phyloP scores from a whole-genome alignment of 2,329 filamentous ascomycete species.

The Ampelomyces quisqualis region DNA sequence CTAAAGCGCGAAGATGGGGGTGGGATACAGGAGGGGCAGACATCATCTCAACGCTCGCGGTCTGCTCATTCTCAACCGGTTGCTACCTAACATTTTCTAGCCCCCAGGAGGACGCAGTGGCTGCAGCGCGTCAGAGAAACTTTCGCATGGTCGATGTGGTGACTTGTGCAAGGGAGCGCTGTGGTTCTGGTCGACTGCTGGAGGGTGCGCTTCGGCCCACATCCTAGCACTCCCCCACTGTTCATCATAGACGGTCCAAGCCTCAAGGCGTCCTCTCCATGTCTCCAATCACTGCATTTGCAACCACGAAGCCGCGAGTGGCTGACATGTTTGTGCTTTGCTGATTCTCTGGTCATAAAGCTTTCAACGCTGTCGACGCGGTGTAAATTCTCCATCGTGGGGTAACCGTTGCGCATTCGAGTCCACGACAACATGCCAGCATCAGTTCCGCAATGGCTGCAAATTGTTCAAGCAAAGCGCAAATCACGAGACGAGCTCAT shows the following conservation, averaged over 20 bases:
- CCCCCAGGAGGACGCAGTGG: slow-evolving; percentile 5
- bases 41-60: slow-evolving; percentile 20
- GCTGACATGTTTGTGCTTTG: background rate
- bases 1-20: slow-evolving; percentile 36
- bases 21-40: slow-evolving; percentile 20
- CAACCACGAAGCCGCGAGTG: no score
- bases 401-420: no score
- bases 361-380: no score
- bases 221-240: slow-evolving; percentile 26
- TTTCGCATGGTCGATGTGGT: slow-evolving; percentile 25
- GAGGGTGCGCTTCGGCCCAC: slow-evolving; percentile 13
- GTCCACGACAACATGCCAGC: slow-evolving; percentile 23
- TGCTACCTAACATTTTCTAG: slow-evolving; percentile 8
- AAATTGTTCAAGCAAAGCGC: slow-evolving; percentile 28
- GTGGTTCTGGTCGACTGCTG: slow-evolving; percentile 17
- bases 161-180: slow-evolving; percentile 22
- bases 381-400: no score
- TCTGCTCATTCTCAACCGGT: slow-evolving; percentile 31
- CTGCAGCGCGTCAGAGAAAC: slow-evolving; percentile 16
- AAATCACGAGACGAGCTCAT: slow-evolving; percentile 29
- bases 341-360: no score
- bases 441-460: slow-evolving; percentile 27
- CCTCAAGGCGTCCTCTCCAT: no score
- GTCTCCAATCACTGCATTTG: no score
- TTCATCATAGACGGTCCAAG: slow-evolving; percentile 16